Conservation (phyloP, 441 rosid genomes). For the Eutrema salsugineum region DNA sequence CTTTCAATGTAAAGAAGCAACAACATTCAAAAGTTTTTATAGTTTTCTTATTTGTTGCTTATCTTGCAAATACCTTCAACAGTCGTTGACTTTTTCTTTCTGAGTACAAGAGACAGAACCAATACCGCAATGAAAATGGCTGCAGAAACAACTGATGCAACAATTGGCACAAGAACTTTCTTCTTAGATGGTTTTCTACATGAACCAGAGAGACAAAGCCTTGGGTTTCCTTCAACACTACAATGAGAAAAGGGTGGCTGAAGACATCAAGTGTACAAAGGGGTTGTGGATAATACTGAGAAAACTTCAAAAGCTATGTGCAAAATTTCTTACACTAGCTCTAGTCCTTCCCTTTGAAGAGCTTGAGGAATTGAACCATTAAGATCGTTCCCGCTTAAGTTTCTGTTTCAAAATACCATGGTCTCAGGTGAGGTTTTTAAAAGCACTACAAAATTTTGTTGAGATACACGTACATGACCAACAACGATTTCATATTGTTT, state of each 20-base stretch:
- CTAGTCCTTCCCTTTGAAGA: background rate
- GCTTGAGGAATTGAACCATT: conserved; percentile 6
- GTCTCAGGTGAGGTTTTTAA: background rate
- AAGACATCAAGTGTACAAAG: background rate
- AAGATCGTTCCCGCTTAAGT: conserved; percentile 26
- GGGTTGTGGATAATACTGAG: background rate
- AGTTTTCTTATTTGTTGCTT: background rate
- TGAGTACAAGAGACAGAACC: background rate
- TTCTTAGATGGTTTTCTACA: background rate
- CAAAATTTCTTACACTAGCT: background rate
- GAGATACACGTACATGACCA: conserved; percentile 8
- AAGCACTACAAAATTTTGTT: background rate
- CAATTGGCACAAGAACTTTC: background rate
- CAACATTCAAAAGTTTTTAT: background rate
- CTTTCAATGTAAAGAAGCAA: background rate
- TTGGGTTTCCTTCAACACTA: conserved; percentile 17
- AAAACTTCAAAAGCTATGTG: background rate
- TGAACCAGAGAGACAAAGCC: background rate
- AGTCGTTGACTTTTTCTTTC: background rate
- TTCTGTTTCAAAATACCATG: conserved; percentile 9
- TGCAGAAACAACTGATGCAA: background rate
- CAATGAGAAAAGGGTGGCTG: background rate
- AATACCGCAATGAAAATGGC: background rate
- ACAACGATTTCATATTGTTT: conserved; percentile 1
- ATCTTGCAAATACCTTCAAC: background rate